phyloP scores from a whole-genome alignment of 345 rosid species.

The Fremontodendron californicum region DNA sequence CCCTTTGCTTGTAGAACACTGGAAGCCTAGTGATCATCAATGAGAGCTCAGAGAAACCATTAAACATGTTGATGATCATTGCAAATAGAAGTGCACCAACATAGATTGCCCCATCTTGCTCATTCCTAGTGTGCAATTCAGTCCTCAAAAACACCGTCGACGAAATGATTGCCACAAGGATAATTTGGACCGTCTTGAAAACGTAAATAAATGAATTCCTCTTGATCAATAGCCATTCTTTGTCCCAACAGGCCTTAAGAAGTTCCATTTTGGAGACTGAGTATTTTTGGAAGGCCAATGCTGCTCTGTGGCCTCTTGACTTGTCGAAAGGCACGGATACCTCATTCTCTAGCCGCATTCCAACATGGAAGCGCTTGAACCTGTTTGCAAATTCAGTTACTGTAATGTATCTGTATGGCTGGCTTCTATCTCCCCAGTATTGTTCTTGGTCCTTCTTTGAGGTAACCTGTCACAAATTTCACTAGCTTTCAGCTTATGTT shows the following conservation, averaged over 20 bases:
- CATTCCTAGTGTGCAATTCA: constrained; percentile 52
- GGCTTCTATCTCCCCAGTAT: constrained; percentile 61
- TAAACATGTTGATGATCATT: constrained; percentile 73
- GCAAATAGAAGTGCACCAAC: constrained; percentile 48
- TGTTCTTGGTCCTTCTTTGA: constrained; percentile 91
- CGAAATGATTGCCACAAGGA: constrained; percentile 48
- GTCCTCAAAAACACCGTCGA: constrained; percentile 64
- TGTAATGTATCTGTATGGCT: constrained; percentile 60
- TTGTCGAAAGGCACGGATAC: constrained; percentile 64
- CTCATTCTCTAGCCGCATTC: constrained; percentile 46
- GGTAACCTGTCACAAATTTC: constrained; percentile 49
- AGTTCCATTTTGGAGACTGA: constrained; percentile 58
- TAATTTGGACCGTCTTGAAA: constrained; percentile 64
- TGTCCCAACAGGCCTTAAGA: constrained; percentile 70
- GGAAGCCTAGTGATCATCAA: constrained; percentile 69
- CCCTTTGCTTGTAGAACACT: constrained; percentile 89
- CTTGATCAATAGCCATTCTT: constrained; percentile 65
- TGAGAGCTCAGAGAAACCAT: constrained; percentile 81
- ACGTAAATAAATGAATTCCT: constrained; percentile 66
- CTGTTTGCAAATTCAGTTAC: constrained; percentile 53
- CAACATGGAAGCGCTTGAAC: constrained; percentile 67
- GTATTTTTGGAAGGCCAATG: constrained; percentile 56
- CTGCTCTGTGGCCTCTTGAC: constrained; percentile 59
- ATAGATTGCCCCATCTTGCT: constrained; percentile 47
- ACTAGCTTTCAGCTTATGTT: background rate